Evolutionary conservation across 202 grass and related monocot species (phyloP).

Genomic region (Carex arenaria): DNA sequence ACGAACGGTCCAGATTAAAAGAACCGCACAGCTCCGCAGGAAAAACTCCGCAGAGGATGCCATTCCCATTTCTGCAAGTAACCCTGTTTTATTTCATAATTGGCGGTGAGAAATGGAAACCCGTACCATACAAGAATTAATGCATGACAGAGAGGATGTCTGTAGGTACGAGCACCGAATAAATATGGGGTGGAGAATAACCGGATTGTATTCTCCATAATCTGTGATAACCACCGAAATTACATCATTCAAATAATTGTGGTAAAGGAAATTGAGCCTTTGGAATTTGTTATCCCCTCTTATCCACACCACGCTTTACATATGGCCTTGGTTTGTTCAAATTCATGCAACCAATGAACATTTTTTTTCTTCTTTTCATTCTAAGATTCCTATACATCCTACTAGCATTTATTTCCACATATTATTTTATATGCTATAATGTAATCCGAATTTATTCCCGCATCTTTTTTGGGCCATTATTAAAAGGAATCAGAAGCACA

Average conservation of each 20-base stretch:
- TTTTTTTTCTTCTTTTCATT: background rate
- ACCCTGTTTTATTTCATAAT: background rate
- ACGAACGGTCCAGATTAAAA: too few relatives aligned
- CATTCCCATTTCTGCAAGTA: background rate
- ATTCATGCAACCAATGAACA: conserved; percentile 2
- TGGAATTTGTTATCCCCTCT: conserved; percentile 18
- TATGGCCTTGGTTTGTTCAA: conserved; percentile 17
- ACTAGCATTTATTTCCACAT: background rate
- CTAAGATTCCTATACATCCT: background rate
- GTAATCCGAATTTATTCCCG: background rate
- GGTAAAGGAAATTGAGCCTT: conserved; percentile 1
- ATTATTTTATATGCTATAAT: background rate
- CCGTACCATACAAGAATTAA: background rate
- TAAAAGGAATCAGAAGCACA: background rate
- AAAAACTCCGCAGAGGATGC: too few relatives aligned
- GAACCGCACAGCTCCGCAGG: too few relatives aligned
- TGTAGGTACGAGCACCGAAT: conserved; percentile 15
- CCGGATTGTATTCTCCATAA: conserved; percentile 8
- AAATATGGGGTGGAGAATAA: conserved; percentile 10
- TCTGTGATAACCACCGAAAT: background rate
- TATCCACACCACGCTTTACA: background rate
- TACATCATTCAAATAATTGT: conserved; percentile 8
- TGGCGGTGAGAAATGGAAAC: background rate
- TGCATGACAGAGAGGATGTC: conserved; percentile 25
- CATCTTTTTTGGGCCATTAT: conserved; percentile 1